Conservation (phyloP, 352 stramenopile genomes). For the Halophytophthora polymorphica region DNA sequence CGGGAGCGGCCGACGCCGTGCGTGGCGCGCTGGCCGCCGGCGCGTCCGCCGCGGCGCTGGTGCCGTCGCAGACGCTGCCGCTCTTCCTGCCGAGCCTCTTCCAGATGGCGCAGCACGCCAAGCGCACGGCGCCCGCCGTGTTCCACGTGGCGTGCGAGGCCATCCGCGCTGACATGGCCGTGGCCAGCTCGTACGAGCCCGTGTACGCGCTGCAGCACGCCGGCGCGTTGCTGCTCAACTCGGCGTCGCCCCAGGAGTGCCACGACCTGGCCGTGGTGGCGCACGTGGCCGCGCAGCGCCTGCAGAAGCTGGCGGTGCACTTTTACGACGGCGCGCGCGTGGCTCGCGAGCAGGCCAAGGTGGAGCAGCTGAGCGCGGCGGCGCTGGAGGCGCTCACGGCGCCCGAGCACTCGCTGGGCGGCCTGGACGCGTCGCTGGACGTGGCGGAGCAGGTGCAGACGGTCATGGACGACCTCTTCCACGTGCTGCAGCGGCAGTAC, state of each 20-base stretch:
- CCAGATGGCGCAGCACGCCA: constrained; percentile 39
- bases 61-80: constrained; percentile 72
- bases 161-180: constrained; percentile 49
- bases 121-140: constrained; percentile 30
- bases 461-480: constrained; percentile 74
- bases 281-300: constrained; percentile 58
- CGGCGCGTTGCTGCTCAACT: constrained; percentile 70
- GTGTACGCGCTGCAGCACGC: constrained; percentile 70
- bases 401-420: constrained; percentile 20
- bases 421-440: constrained; percentile 9
- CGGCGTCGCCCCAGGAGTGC: constrained; percentile 61
- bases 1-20: constrained; percentile 50
- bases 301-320: constrained; percentile 68
- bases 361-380: constrained; percentile 47
- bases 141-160: constrained; percentile 66
- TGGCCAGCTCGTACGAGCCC: constrained; percentile 59
- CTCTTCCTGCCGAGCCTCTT: constrained; percentile 75
- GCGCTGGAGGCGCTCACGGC: constrained; percentile 48
- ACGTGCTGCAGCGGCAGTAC: constrained; percentile 75
- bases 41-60: constrained; percentile 41
- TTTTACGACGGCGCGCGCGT: constrained; percentile 81
- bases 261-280: constrained; percentile 78
- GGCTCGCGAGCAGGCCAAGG: constrained; percentile 54
- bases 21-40: constrained; percentile 58
- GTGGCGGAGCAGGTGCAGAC: constrained; percentile 65